Conservation (phyloP, 176 grass and related monocot species). For the Oryza officinalis region DNA sequence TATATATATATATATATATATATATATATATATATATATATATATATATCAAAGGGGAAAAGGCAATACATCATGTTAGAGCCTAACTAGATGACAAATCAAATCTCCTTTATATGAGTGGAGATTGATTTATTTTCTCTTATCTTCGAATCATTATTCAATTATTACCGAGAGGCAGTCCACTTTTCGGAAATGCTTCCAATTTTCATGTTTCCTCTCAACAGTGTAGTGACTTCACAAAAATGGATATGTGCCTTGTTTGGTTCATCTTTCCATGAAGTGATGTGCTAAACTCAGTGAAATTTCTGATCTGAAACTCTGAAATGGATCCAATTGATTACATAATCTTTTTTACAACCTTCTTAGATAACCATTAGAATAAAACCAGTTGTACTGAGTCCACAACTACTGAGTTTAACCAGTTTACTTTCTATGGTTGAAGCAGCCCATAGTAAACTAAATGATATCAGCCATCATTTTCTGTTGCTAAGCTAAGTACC, state of each 20-base stretch:
- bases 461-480: conserved; percentile 45
- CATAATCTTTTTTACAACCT: conserved; percentile 3
- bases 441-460: not conserved
- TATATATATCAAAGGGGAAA: conserved; percentile 17
- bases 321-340: not conserved
- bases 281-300: not conserved
- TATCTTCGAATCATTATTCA: not conserved
- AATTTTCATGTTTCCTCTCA: conserved; percentile 3
- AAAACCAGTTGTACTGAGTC: conserved; percentile 2
- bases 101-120: not conserved
- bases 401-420: conserved; percentile 27
- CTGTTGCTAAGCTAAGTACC: not conserved
- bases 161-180: not conserved
- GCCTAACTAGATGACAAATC: conserved; percentile 4
- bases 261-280: not conserved
- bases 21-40: too few species aligned
- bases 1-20: too few species aligned
- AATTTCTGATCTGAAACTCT: conserved; percentile 12
- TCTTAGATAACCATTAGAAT: conserved; percentile 15
- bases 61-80: conserved; percentile 23
- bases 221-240: not conserved
- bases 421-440: not conserved
- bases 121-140: not conserved
- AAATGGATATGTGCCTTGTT: not conserved
- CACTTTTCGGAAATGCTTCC: conserved; percentile 24